These are phyloP conservation scores for Beta corolliflora DNA, from an alignment of 179 eudicot species.

Conservation along the genomic window DNA sequence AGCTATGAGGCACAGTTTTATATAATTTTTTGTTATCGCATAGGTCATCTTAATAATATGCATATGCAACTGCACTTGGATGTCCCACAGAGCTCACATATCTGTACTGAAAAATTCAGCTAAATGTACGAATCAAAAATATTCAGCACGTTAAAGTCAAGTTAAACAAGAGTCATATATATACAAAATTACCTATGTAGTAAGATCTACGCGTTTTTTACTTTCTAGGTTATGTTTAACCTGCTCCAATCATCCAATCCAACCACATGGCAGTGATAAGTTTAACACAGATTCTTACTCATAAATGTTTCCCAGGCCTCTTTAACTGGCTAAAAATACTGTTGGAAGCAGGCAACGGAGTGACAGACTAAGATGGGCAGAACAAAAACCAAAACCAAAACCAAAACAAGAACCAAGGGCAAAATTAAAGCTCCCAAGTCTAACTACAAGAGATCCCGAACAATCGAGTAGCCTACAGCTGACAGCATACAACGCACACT, in stretches of 20 bases:
- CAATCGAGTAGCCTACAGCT: too few species aligned
- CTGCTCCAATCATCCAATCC: constrained; percentile 6
- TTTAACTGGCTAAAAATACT: too few species aligned
- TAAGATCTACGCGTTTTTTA: background rate
- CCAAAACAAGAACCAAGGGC: background rate
- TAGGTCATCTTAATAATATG: background rate
- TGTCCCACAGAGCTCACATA: constrained; percentile 11
- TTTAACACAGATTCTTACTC: background rate
- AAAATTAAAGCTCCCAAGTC: background rate
- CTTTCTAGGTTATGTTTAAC: background rate
- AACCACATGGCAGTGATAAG: background rate
- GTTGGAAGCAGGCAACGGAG: background rate
- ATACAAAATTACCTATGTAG: background rate
- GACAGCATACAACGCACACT: background rate
- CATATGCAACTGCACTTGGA: background rate
- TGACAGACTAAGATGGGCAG: background rate
- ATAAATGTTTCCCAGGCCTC: background rate
- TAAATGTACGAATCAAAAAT: background rate
- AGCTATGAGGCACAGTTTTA: background rate
- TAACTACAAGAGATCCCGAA: background rate
- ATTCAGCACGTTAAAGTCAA: background rate
- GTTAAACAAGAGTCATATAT: background rate
- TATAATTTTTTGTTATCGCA: background rate
- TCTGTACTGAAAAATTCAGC: constrained; percentile 3
- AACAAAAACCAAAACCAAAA: background rate